Evolutionary conservation across 306 rosid species (phyloP), one percentile per base, ranked within the genome.

Genomic region (Citrullus amarus): DNA sequence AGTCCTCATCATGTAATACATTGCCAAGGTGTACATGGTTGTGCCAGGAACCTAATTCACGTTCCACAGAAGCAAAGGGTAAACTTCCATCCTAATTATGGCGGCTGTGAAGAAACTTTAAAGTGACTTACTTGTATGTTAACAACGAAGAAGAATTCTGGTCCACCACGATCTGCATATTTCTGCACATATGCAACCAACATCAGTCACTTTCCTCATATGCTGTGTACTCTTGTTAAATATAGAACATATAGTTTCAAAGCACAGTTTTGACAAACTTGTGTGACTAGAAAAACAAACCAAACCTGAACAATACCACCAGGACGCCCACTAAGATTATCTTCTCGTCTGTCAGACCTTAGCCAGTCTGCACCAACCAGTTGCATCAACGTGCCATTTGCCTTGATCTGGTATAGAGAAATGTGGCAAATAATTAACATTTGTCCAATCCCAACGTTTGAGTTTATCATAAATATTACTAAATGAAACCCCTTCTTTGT

Each of bases 321-420:
- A 10, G 81, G 87, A 43, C 94, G 96, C 79, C 90, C 75, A 79
- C 96, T 85, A 39, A 93, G 89, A 85, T 90, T 65, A 76, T 90
- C 97, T 88, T 88, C 96, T 86, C 91, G 86, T 55, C 51, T 70
- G 79, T 87, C 85, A 9, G 94, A 88, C 79, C 81, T 67, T 22
- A 91, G 88, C 97, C 98, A 93, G 81, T 93, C 98, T 59, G 87
- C 92, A 61, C 98, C 96, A 41, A 90, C 93, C 88, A 93, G 16
- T 83, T 89, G 88, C 96, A 89, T 91, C 82, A 87, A 69, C 32
- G 93, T 88, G 68, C 82, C 82, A 39, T 83, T 85, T 72, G 96
- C 97, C 85, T 90, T 91, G 61, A 89, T 81, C 98, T 93, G 83
- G 55, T 73, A 75, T 22, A 68, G 70, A 75, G 55, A 82, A 54